phyloP scores from a whole-genome alignment of 805 yeast species.

The Ogataea paradorogensis region DNA sequence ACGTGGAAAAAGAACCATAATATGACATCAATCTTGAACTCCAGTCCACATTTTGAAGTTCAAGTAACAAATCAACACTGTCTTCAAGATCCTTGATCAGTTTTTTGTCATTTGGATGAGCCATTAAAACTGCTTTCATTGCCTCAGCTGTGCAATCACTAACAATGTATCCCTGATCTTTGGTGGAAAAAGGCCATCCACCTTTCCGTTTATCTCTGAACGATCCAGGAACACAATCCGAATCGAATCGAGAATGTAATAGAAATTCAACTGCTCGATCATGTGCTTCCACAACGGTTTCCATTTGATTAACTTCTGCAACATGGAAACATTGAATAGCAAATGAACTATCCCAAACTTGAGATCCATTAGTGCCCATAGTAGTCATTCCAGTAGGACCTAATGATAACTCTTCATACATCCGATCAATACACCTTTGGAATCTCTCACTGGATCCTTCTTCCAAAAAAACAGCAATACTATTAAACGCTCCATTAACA shows the following conservation, averaged over 20 bases:
- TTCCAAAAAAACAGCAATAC: slow-evolving; percentile 64
- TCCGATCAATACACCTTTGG: slow-evolving; percentile 49
- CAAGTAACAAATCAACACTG: slow-evolving; percentile 73
- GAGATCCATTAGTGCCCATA: slow-evolving; percentile 97
- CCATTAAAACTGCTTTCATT: slow-evolving; percentile 90
- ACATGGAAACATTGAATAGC: slow-evolving; percentile 77
- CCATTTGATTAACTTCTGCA: slow-evolving; percentile 72
- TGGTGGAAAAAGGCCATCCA: slow-evolving; percentile 95
- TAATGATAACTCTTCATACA: slow-evolving; percentile 75
- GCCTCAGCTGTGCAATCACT: slow-evolving; percentile 98
- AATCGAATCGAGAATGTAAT: slow-evolving; percentile 79
- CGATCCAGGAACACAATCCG: slow-evolving; percentile 71
- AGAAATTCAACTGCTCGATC: slow-evolving; percentile 68
- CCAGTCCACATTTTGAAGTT: slow-evolving; percentile 70
- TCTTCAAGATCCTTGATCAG: slow-evolving; percentile 51
- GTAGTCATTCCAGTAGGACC: slow-evolving; percentile 90
- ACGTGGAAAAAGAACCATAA: slow-evolving; percentile 89
- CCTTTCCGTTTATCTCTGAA: slow-evolving; percentile 83
- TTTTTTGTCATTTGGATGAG: slow-evolving; percentile 59
- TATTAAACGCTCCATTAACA: slow-evolving; percentile 80
- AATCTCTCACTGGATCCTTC: slow-evolving; percentile 71
- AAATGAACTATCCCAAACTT: slow-evolving; percentile 95
- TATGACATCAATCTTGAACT: slow-evolving; percentile 45
- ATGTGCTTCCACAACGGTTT: slow-evolving; percentile 63
- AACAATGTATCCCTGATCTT: slow-evolving; percentile 93